phyloP scores from a whole-genome alignment of 2,329 filamentous ascomycete genomes.

The Cladophialophora bantiana region DNA sequence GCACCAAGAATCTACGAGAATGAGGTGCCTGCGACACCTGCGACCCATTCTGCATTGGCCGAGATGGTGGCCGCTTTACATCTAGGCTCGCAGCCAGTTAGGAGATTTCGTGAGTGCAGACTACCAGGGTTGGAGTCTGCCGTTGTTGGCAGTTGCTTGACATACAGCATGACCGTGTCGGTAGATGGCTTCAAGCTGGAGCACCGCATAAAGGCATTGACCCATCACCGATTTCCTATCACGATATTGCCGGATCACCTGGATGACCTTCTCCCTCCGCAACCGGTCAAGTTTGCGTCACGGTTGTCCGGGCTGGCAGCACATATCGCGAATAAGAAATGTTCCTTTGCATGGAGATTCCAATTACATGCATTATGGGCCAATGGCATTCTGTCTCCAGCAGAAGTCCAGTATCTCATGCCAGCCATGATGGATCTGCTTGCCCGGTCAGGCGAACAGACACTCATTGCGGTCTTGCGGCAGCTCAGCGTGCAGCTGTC shows the following conservation, averaged over 20 bases:
- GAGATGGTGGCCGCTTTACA: neutral
- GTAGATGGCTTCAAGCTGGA: slow-evolving; percentile 39
- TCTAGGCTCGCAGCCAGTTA: slow-evolving; percentile 40
- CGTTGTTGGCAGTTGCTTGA: slow-evolving; percentile 56
- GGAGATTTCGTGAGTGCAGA: slow-evolving; percentile 25
- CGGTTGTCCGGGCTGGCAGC: slow-evolving; percentile 39
- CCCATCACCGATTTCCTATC: slow-evolving; percentile 42
- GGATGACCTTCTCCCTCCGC: slow-evolving; percentile 11
- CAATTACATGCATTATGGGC: slow-evolving; percentile 60
- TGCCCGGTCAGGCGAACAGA: slow-evolving; percentile 53
- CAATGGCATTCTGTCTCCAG: slow-evolving; percentile 16
- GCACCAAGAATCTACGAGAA: slow-evolving; percentile 16
- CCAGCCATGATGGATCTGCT: slow-evolving; percentile 56
- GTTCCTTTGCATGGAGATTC: slow-evolving; percentile 65
- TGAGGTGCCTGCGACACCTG: neutral
- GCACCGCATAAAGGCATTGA: slow-evolving; percentile 41
- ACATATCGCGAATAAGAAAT: slow-evolving; percentile 45
- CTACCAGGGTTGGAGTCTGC: slow-evolving; percentile 17
- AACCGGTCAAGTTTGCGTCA: neutral
- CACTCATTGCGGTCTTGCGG: slow-evolving; percentile 46
- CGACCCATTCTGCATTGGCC: too few species aligned
- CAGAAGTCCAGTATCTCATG: slow-evolving; percentile 57
- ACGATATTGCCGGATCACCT: slow-evolving; percentile 34
- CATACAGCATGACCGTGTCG: slow-evolving; percentile 54
- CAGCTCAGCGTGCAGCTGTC: slow-evolving; percentile 51